Base-by-base conservation (phyloP, 345 rosid genomes). In the Schrenkiella parvula region DNA sequence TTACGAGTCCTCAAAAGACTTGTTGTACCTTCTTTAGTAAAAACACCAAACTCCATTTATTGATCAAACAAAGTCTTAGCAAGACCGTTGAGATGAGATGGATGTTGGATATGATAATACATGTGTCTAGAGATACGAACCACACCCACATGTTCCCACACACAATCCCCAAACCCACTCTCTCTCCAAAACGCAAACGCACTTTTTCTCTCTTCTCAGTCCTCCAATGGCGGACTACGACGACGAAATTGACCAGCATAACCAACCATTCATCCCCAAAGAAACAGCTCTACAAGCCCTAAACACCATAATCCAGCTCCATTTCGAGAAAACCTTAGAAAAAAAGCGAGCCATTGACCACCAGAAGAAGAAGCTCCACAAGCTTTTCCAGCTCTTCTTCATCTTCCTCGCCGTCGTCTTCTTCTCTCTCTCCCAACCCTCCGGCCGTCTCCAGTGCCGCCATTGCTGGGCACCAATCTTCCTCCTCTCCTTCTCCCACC, bases 271-370 rank as follows among this genome's bases (percentile, higher is more conserved):
- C 26, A 84, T 88, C 79, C 90, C 96, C 0, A 91, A 84, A 74
- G 99, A 95, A 73, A 89, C 99, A 1, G 95, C 96, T 0, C 73
- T 95, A 5, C 96, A 95, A 74, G 97, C 97, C 2, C 64, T 95
- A 3, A 95, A 91, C 93, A 88, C 96, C 1, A 88, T 91, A 58
- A 91, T 95, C 85, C 97, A 91, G 64, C 97, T 91, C 80, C 99
- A 95, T 29, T 95, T 95, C 64, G 99, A 91, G 84, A 95, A 95
- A 57, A 95, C 99, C 76, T 86, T 95, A 0, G 99, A 95, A 77
- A 95, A 91, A 64, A 95, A 91, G 58, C 80, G 93, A 63, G 89
- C 99, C 54, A 91, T 95, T 23, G 99, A 95, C 88, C 87, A 84
- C 52, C 99, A 93, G 58, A 93, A 93, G 90, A 91, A 93, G 82